A percentile compares a stretch with the other conserved stretches of the same genome.
Conservation (phyloP, 176 grass and related monocot species). For the Avena insularis region DNA sequence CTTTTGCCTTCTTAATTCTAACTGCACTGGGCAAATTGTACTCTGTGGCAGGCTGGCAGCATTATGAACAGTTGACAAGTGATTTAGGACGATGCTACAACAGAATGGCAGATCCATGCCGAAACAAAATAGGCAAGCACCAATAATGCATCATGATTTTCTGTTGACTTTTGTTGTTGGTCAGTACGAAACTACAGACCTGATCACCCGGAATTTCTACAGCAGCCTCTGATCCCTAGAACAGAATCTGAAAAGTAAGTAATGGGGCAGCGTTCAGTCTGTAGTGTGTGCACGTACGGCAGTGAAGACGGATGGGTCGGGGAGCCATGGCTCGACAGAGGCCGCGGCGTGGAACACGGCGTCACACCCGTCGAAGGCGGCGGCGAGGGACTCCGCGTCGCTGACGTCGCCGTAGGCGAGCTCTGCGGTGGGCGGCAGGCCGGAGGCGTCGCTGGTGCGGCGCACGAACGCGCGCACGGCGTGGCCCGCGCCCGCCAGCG, state of each 20-base stretch:
- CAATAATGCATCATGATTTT: background rate
- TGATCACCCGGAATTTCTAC: background rate
- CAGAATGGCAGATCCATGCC: background rate
- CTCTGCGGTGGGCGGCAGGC: conserved; percentile 42
- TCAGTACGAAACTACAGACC: background rate
- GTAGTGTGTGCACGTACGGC: conserved; percentile 15
- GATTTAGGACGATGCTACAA: background rate
- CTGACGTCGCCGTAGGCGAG: conserved; percentile 80
- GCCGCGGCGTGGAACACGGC: conserved; percentile 83
- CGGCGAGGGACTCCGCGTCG: conserved; percentile 70
- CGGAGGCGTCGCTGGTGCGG: conserved; percentile 65
- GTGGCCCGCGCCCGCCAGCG: conserved; percentile 64
- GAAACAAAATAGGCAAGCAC: background rate
- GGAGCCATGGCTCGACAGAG: conserved; percentile 83
- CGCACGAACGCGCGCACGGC: conserved; percentile 73
- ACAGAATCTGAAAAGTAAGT: background rate
- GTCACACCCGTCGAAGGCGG: conserved; percentile 64
- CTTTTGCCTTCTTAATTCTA: background rate
- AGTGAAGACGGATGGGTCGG: conserved; percentile 75
- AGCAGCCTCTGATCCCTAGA: background rate
- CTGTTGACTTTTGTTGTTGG: background rate
- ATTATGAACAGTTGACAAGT: no score
- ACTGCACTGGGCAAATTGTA: background rate
- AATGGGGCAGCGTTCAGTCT: background rate
- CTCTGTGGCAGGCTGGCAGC: background rate